phyloP scores from a whole-genome alignment of 257 asterid species.

The Jaltomata sinuosa region DNA sequence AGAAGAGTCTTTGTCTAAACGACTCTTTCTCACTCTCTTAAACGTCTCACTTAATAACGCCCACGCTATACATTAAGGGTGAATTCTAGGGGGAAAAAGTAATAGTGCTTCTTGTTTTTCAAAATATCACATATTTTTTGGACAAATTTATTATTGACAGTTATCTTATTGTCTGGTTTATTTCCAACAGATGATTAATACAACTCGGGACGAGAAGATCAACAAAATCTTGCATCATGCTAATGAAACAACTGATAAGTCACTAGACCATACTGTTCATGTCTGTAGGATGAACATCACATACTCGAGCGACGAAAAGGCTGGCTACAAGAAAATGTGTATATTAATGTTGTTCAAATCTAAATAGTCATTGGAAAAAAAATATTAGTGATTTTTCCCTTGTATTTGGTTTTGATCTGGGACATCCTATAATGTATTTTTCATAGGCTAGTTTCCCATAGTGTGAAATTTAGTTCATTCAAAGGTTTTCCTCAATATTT shows the following conservation, averaged over 20 bases:
- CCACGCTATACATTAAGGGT: too few relatives aligned
- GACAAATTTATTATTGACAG: too few relatives aligned
- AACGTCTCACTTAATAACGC: too few relatives aligned
- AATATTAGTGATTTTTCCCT: not conserved
- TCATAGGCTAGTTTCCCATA: not conserved
- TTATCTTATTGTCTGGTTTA: not conserved
- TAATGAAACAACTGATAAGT: not conserved
- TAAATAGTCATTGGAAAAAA: not conserved
- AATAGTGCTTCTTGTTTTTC: not conserved
- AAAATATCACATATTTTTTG: too few relatives aligned
- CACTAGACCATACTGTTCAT: not conserved
- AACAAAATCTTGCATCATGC: not conserved
- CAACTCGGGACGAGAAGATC: not conserved
- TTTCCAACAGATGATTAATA: not conserved
- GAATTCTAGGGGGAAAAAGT: too few relatives aligned
- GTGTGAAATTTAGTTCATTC: not conserved
- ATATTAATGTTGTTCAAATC: not conserved
- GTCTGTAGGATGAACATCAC: not conserved
- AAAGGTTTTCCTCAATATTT: not conserved
- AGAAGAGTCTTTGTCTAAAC: not conserved
- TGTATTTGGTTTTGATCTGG: not conserved
- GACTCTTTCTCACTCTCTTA: too few relatives aligned
- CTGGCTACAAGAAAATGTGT: not conserved
- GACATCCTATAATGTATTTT: not conserved
- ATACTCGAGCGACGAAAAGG: not conserved